phyloP scores from a whole-genome alignment of 129 eudicot species.

The Arctium lappa region DNA sequence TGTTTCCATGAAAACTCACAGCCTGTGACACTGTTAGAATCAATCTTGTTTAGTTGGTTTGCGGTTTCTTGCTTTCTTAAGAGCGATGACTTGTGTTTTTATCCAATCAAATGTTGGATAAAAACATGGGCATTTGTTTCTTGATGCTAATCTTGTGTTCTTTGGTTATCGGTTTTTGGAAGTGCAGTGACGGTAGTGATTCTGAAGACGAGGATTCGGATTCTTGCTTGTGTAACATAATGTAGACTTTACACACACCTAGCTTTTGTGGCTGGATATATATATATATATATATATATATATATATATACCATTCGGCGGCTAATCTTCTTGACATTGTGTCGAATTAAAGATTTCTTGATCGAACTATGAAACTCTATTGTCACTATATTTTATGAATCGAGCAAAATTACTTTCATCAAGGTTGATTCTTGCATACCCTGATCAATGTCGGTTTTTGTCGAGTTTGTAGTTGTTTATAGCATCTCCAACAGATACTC shows the following conservation, averaged over 20 bases:
- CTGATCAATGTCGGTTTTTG: background rate
- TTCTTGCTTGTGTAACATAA: conserved; percentile 50
- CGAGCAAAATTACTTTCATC: background rate
- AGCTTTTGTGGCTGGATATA: conserved; percentile 5
- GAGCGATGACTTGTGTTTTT: background rate
- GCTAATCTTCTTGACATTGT: conserved; percentile 16
- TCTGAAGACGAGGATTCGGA: conserved; percentile 54
- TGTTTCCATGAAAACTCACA: too few relatives aligned
- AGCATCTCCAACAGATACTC: background rate
- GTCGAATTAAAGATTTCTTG: conserved; percentile 9
- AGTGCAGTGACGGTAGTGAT: conserved; percentile 51
- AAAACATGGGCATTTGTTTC: background rate
- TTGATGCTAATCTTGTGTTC: conserved; percentile 21
- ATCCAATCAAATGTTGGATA: background rate
- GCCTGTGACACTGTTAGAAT: too few relatives aligned
- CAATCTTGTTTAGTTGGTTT: background rate
- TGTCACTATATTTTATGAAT: conserved; percentile 10
- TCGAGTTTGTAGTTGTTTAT: background rate
- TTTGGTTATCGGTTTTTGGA: conserved; percentile 3
- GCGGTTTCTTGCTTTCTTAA: background rate
- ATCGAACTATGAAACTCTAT: conserved; percentile 12
- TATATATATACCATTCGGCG: conserved; percentile 1
- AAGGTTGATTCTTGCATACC: background rate
- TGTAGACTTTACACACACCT: conserved; percentile 38
- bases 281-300: background rate